These are phyloP conservation scores for Rhynchosporium secalis DNA, from an alignment of 2,329 filamentous ascomycete genomes.

Conservation along the genomic window DNA sequence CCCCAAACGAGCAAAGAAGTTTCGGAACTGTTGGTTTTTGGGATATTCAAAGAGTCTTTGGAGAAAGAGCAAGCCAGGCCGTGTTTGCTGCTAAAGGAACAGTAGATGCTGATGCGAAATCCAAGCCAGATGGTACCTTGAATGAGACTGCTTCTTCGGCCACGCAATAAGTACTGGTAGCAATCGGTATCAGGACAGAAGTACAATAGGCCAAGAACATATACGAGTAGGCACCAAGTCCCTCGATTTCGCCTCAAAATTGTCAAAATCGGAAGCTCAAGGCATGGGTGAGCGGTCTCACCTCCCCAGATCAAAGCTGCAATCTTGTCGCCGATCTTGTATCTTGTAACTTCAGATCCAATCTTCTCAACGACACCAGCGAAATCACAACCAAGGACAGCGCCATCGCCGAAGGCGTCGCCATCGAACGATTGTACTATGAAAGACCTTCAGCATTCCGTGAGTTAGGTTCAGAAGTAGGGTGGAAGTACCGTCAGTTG, in stretches of 20 bases:
- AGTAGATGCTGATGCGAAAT: neutral
- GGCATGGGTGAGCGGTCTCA: conserved; percentile 30
- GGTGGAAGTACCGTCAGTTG: too few relatives aligned
- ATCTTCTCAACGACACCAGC: conserved; percentile 41
- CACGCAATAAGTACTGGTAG: neutral
- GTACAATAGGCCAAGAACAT: too few relatives aligned
- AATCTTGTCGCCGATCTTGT: conserved; percentile 35
- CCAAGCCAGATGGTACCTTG: neutral
- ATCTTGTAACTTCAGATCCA: conserved; percentile 37
- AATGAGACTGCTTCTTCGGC: neutral
- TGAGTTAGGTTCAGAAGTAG: too few relatives aligned
- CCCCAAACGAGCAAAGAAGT: neutral
- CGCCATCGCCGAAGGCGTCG: conserved; percentile 43
- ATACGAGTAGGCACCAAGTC: neutral
- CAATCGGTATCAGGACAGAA: too few relatives aligned
- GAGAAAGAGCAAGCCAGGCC: conserved; percentile 44
- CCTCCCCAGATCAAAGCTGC: conserved; percentile 41
- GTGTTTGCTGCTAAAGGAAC: conserved; percentile 43
- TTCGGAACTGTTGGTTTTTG: conserved; percentile 22
- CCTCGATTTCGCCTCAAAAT: neutral
- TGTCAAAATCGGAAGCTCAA: conserved; percentile 21
- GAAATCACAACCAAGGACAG: conserved; percentile 44
- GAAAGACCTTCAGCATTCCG: too few relatives aligned
- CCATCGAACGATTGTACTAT: conserved; percentile 41
- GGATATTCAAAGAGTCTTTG: conserved; percentile 41